A percentile compares a stretch with the other conserved stretches of the same genome.
phyloP scores from a whole-genome alignment of 2,329 filamentous ascomycete genomes.

The Apiospora malaysiana region DNA sequence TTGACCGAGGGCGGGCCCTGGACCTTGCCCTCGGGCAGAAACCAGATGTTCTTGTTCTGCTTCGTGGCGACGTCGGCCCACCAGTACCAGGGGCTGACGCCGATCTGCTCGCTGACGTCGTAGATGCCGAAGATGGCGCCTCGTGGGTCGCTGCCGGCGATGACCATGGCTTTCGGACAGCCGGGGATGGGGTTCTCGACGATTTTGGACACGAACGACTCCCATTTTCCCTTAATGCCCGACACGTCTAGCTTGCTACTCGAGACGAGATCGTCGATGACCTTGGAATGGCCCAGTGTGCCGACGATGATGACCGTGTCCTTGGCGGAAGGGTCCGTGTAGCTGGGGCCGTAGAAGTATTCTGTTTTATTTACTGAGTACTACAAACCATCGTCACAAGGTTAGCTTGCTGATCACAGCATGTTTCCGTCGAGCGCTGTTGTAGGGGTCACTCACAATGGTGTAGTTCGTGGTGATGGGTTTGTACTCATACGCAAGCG shows the following conservation, averaged over 20 bases:
- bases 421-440: background rate
- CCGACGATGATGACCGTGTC: constrained; percentile 70
- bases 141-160: constrained; percentile 67
- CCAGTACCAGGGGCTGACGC: constrained; percentile 74
- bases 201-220: constrained; percentile 67
- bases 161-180: constrained; percentile 64
- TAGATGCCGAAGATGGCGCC: constrained; percentile 72
- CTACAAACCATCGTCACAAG: constrained; percentile 33
- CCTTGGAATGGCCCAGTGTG: constrained; percentile 67
- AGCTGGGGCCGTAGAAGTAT: constrained; percentile 52
- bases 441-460: constrained; percentile 40
- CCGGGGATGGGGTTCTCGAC: constrained; percentile 63
- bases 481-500: constrained; percentile 48
- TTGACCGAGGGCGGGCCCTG: constrained; percentile 68
- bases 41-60: constrained; percentile 59
- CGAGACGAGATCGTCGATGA: constrained; percentile 64
- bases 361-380: constrained; percentile 49
- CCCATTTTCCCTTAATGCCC: constrained; percentile 68
- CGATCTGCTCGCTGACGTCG: constrained; percentile 75
- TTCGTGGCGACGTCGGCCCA: constrained; percentile 67
- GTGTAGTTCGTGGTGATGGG: constrained; percentile 55
- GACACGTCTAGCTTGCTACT: constrained; percentile 63
- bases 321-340: constrained; percentile 46
- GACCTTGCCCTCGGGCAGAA: constrained; percentile 57
- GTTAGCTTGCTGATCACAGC: background rate